Conservation (phyloP, 108 stramenopile genomes). For the Aurantiochytrium sp. region DNA sequence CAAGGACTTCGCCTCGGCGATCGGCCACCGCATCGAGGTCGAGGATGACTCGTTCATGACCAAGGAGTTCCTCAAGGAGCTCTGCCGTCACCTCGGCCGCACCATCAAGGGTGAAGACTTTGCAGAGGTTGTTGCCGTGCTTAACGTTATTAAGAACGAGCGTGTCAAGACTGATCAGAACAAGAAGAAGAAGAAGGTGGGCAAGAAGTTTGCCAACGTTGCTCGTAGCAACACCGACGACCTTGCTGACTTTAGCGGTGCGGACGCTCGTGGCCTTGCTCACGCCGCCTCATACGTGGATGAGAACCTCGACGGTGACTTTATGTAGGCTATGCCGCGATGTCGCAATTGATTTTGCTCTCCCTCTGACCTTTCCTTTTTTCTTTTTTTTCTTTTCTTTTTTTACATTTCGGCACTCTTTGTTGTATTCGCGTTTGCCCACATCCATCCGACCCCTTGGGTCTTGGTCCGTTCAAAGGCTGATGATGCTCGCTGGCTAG, state of each 20-base stretch:
- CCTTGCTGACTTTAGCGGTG: neutral
- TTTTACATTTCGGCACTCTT: no score
- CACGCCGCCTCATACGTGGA: neutral
- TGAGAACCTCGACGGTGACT: constrained; percentile 3
- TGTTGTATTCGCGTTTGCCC: no score
- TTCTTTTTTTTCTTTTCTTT: no score
- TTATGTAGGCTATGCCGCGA: neutral
- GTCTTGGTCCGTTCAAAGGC: no score
- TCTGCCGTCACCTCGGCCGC: neutral
- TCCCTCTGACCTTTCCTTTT: no score
- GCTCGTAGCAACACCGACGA: neutral
- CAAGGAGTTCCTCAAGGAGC: constrained; percentile 11
- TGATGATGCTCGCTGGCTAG: no score
- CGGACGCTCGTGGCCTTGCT: neutral
- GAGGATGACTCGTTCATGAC: neutral
- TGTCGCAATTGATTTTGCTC: no score
- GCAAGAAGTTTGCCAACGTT: constrained; percentile 14
- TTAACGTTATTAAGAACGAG: constrained; percentile 5
- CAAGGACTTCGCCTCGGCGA: neutral
- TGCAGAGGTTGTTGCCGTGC: neutral
- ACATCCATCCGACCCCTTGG: no score
- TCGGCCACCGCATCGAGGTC: neutral
- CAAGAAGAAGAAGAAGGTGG: constrained; percentile 13
- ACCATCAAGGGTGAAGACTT: neutral
- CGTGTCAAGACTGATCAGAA: neutral